Base-by-base conservation (phyloP, 1,284 basidiomycete genomes). In the Cryptococcus amylolentus region DNA sequence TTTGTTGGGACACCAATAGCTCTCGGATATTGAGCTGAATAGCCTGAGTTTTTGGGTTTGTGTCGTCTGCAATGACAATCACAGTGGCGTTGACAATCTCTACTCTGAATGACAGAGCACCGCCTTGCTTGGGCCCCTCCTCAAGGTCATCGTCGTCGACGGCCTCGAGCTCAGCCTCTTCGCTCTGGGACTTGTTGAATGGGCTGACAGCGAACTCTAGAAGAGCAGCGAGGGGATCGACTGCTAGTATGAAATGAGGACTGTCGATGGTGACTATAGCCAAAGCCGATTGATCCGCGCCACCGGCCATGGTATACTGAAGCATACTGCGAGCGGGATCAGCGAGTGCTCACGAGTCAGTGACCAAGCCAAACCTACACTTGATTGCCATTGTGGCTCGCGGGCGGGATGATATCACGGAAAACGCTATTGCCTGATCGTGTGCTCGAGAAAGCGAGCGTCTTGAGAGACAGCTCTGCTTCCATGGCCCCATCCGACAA, bases 401-500 rank as follows among this genome's bases (percentile, higher is more conserved):
- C 88, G 13, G 91, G 87, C 1, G 96, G 96, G 58, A 98, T 89
- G 57, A 98, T 94, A 72, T 98, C 95, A 48, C 95, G 84, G 80
- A 95, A 98, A 68, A 86, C 88, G 18, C 91, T 89, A 55, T 81
- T 82, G 7, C 90, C 89, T 0, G 88, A 83, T 48, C 88, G 82
- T 5, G 88, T 98, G 72, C 95, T 96, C 70, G 84, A 86, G 80
- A 97, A 88, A 0, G 91, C 93, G 69, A 98, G 88, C 0, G 94
- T 92, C 69, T 88, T 87, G 35, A 98, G 79, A 39, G 92, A 82
- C 49, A 97, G 79, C 75, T 98, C 93, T 3, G 88, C 86, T 74
- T 97, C 92, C 62, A 86, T 82, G 9, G 91, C 85, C 23, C 88
- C 87, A 72, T 94, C 86, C 16, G 88, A 89, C 23, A 94, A 81